These are phyloP conservation scores for Ustilago trichophora DNA, from an alignment of 1,284 basidiomycete species.

Conservation along the genomic window DNA sequence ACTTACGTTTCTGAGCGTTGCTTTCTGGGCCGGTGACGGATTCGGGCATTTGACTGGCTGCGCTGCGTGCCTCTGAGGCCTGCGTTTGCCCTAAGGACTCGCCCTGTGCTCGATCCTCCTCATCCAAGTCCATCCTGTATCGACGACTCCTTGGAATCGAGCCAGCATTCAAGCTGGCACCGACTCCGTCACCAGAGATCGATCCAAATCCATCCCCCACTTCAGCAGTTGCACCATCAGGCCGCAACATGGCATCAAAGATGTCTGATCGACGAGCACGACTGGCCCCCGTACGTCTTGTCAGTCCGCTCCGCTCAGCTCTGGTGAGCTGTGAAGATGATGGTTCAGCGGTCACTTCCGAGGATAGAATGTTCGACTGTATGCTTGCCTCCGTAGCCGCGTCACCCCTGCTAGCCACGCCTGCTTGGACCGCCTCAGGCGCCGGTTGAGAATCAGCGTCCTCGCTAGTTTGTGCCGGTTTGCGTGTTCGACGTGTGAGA, in stretches of 20 bases:
- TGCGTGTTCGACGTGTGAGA: constrained; percentile 38
- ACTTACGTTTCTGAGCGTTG: constrained; percentile 18
- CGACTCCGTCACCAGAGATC: not conserved
- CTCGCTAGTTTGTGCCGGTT: constrained; percentile 2
- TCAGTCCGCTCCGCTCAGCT: constrained; percentile 20
- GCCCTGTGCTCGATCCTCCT: constrained; percentile 31
- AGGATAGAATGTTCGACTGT: not conserved
- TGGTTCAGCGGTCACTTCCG: not conserved
- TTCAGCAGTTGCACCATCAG: not conserved
- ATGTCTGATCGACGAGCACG: constrained; percentile 37
- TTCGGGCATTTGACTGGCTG: not conserved
- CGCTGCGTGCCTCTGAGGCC: too few relatives aligned
- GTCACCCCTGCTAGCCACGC: not conserved
- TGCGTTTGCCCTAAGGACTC: too few relatives aligned
- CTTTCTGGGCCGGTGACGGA: not conserved
- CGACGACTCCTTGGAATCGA: constrained; percentile 30
- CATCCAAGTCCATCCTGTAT: constrained; percentile 48
- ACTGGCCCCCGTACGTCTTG: constrained; percentile 34
- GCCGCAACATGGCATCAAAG: constrained; percentile 32
- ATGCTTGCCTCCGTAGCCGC: not conserved
- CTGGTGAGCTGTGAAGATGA: constrained; percentile 17
- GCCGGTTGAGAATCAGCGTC: not conserved
- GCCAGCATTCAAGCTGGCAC: not conserved
- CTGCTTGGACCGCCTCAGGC: not conserved
- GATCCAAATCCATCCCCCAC: not conserved